Evolutionary conservation across 2,329 filamentous ascomycete species (phyloP), one percentile per base, ranked within the genome.

Genomic region (Orbilia oligospora): DNA sequence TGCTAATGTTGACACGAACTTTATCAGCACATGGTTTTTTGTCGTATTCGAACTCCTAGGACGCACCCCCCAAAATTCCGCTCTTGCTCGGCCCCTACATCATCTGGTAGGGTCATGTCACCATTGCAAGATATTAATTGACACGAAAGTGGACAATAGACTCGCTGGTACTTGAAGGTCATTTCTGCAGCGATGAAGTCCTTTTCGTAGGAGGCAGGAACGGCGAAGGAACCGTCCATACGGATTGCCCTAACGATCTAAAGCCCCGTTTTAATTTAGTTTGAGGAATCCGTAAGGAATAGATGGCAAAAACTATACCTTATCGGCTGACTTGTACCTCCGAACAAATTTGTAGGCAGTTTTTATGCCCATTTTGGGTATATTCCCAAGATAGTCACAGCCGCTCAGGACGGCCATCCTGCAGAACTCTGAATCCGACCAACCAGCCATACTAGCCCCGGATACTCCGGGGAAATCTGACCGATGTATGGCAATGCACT

Each of bases 351-450:
- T 91, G 84, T 99, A 92, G 0, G 96, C 95, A 5, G 94, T 98
- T 87, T 97, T 98, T 71, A 99, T 85, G 0, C 96, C 96, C 84
- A 99, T 90, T 64, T 92, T 92, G 71, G 90, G 91, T 79, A 99
- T 92, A 75, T 92, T 92, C 1, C 91, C 87, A n/a, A 98, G 88
- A 84, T 99, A 99, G 83, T 99, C 96, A 83, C 96, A 99, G 6
- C 96, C 96, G 83, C 94, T 97, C 76, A 99, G 86, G 81, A 99
- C 99, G 48, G 94, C 93, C 96, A 99, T 99, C 67, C 90, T 91
- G 76, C 96, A 90, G 82, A 99, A 99, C 81, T 97, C 93, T 9
- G 88, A 87, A 84, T 98, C 95, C 1, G 93, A 92, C 95, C 95
- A 99, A 6, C 94, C 95, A 3, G 93, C 91, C 48, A 99, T 86